Conservation (phyloP, 306 rosid genomes). For the Quercus wislizeni region DNA sequence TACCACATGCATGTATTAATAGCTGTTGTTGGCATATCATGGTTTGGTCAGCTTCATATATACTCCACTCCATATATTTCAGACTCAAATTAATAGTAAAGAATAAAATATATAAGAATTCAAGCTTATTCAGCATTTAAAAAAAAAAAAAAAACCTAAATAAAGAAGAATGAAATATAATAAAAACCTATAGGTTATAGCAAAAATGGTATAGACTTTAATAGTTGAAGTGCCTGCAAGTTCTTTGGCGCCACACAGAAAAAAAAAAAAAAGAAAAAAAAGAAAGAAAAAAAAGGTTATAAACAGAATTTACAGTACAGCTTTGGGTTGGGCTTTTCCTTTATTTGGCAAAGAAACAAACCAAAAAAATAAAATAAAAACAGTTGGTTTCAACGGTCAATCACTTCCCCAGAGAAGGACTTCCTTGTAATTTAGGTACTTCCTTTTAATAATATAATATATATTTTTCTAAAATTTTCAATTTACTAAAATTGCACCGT, state of each 20-base stretch:
- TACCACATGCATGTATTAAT: not conserved
- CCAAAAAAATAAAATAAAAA: not conserved
- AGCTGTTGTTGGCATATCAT: not conserved
- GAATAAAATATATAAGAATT: too few relatives aligned
- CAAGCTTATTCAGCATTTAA: too few relatives aligned
- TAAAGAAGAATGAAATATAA: too few relatives aligned
- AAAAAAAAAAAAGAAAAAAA: not conserved
- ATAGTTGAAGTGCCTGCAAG: too few relatives aligned
- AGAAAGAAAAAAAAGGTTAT: not conserved
- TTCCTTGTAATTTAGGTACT: conserved; percentile 37
- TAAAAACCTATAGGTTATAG: too few relatives aligned
- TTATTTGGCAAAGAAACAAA: conserved; percentile 30
- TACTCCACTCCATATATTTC: not conserved
- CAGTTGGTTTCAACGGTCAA: conserved; percentile 55
- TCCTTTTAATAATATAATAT: not conserved
- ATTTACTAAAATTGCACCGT: conserved; percentile 22
- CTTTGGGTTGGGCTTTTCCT: not conserved
- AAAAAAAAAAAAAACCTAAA: too few relatives aligned
- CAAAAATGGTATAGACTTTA: too few relatives aligned
- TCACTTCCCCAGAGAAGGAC: conserved; percentile 12
- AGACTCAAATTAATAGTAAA: not conserved
- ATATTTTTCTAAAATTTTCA: not conserved
- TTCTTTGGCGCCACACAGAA: not conserved
- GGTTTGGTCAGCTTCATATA: not conserved
- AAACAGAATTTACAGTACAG: not conserved